These are phyloP conservation scores for Solanum arcanum DNA, from an alignment of 257 asterid genomes.

Conservation along the genomic window DNA sequence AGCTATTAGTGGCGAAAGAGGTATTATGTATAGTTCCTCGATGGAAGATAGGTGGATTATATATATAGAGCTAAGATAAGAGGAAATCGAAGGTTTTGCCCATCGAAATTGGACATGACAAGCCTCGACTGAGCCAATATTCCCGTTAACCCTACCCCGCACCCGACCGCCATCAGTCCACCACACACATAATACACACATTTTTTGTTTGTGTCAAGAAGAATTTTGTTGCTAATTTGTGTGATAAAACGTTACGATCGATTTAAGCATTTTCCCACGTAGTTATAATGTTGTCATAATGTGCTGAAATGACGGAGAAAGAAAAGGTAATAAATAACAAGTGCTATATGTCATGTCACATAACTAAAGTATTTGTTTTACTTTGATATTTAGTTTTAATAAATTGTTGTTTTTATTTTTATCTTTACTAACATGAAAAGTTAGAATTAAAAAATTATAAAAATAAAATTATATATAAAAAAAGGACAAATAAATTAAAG, in stretches of 20 bases:
- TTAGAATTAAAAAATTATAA: too few relatives aligned
- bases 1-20: background rate
- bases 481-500: too few relatives aligned
- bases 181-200: too few relatives aligned
- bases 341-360: background rate
- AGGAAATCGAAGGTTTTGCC: background rate
- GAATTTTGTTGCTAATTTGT: too few relatives aligned
- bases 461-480: too few relatives aligned
- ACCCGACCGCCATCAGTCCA: too few relatives aligned
- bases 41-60: background rate
- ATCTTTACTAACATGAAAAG: too few relatives aligned
- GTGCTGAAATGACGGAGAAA: background rate
- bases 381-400: too few relatives aligned
- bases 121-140: background rate
- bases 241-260: too few relatives aligned
- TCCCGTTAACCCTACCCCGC: too few relatives aligned
- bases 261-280: too few relatives aligned
- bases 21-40: background rate
- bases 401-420: accelerated
- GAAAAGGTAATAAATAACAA: background rate
- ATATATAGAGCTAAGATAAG: background rate
- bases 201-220: too few relatives aligned
- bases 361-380: background rate
- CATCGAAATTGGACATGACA: background rate
- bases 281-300: background rate